A percentile compares a stretch with the other conserved stretches of the same genome.
Evolutionary conservation across 176 grass and related monocot genomes (phyloP).

Genomic region (Dactylis glomerata): DNA sequence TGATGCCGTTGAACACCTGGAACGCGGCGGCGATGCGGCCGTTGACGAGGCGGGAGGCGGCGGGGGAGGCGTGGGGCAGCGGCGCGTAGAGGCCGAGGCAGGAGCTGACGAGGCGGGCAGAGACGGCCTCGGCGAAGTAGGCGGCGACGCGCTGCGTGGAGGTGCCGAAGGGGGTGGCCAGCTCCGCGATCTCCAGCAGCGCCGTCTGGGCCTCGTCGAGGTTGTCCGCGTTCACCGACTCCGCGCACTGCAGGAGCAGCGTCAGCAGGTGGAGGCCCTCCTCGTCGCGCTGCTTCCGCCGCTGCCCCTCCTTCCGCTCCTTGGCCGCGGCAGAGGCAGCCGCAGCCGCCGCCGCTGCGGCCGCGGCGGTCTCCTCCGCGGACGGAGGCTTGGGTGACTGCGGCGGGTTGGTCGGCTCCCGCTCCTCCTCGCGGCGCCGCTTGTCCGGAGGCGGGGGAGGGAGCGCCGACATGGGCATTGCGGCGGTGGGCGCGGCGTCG

Average conservation of each 20-base stretch:
- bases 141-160: constrained; percentile 83
- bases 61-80: constrained; percentile 38
- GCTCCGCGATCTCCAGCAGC: constrained; percentile 74
- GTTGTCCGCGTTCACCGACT: constrained; percentile 70
- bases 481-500: not conserved
- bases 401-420: constrained; percentile 1
- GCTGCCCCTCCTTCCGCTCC: constrained; percentile 52
- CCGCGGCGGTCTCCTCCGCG: constrained; percentile 35
- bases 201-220: constrained; percentile 63
- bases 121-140: constrained; percentile 98
- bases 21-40: constrained; percentile 64
- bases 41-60: constrained; percentile 21
- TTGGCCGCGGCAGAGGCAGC: constrained; percentile 12
- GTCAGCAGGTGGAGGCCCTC: constrained; percentile 71
- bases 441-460: constrained; percentile 22
- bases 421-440: constrained; percentile 27
- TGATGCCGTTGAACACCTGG: constrained; percentile 98
- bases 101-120: constrained; percentile 72
- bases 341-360: constrained; percentile 27
- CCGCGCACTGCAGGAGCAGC: constrained; percentile 76
- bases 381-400: constrained; percentile 40
- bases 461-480: not conserved
- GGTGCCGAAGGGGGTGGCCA: constrained; percentile 72
- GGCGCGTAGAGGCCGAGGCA: constrained; percentile 89
- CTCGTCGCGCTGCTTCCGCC: constrained; percentile 80